phyloP scores from a whole-genome alignment of 2,329 filamentous ascomycete species.

The Calonectria multiphialidica region DNA sequence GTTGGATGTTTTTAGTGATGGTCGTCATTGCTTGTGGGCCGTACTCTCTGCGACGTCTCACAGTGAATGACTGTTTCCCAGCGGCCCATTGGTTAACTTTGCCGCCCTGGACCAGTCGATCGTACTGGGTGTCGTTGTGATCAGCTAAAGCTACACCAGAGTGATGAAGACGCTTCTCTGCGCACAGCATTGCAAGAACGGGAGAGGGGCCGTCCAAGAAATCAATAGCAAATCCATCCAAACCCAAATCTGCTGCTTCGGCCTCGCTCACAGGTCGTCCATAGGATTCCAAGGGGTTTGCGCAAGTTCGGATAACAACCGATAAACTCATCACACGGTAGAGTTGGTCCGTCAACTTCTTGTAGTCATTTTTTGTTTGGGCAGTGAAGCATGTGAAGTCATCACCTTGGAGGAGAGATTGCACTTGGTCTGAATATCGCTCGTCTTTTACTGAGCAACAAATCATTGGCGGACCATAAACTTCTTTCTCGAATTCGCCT shows the following conservation, averaged over 20 bases:
- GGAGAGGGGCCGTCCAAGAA: constrained; percentile 83
- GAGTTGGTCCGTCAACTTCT: constrained; percentile 75
- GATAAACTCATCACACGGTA: constrained; percentile 73
- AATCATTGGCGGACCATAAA: constrained; percentile 85
- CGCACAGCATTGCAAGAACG: constrained; percentile 90
- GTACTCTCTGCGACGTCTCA: constrained; percentile 83
- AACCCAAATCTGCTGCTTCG: constrained; percentile 70
- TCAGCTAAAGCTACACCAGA: constrained; percentile 75
- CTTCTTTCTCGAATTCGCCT: constrained; percentile 76
- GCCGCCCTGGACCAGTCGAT: constrained; percentile 69
- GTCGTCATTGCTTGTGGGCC: constrained; percentile 80
- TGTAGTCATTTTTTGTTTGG: constrained; percentile 82
- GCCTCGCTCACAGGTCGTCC: constrained; percentile 65
- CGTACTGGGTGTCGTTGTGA: constrained; percentile 75
- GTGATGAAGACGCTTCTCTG: constrained; percentile 75
- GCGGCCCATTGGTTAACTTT: constrained; percentile 79
- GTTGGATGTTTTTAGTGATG: constrained; percentile 69
- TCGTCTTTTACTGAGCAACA: constrained; percentile 83
- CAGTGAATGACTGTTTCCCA: constrained; percentile 71
- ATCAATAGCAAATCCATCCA: constrained; percentile 86
- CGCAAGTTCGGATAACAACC: constrained; percentile 77
- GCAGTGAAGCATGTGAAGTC: constrained; percentile 79
- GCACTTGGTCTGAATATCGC: constrained; percentile 69
- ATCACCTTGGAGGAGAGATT: constrained; percentile 62
- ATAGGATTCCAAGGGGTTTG: constrained; percentile 66